These are phyloP conservation scores for Citrus unshiu DNA, from an alignment of 345 rosid genomes.

Conservation along the genomic window DNA sequence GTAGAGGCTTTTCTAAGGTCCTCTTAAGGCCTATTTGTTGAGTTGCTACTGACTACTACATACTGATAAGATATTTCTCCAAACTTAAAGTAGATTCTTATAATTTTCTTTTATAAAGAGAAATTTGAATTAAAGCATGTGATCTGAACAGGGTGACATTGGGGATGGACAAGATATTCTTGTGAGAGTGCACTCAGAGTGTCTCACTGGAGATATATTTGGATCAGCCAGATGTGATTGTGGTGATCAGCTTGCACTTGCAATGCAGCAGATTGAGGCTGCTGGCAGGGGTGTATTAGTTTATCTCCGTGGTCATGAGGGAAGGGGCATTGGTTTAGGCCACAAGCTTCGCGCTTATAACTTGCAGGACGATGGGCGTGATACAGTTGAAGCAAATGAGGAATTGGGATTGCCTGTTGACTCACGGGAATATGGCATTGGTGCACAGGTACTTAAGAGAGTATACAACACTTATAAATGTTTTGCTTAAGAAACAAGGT, in stretches of 20 bases:
- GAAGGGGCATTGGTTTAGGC: slow-evolving; percentile 80
- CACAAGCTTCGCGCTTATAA: slow-evolving; percentile 79
- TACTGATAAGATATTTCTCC: neutral
- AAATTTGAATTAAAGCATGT: neutral
- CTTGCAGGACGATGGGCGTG: slow-evolving; percentile 61
- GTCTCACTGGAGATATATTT: slow-evolving; percentile 93
- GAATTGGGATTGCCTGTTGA: slow-evolving; percentile 71
- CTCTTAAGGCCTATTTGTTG: neutral
- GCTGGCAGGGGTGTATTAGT: slow-evolving; percentile 75
- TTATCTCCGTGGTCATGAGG: slow-evolving; percentile 92
- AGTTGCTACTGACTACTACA: neutral
- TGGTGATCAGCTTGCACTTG: slow-evolving; percentile 70
- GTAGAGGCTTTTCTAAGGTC: neutral
- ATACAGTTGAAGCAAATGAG: slow-evolving; percentile 64
- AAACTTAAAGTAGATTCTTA: neutral
- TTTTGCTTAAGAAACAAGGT: neutral
- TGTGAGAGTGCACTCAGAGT: slow-evolving; percentile 91
- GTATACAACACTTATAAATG: neutral
- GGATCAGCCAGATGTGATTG: slow-evolving; percentile 83
- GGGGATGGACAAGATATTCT: slow-evolving; percentile 73
- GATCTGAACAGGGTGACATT: slow-evolving; percentile 55
- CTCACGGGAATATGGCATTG: slow-evolving; percentile 83
- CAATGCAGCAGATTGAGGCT: slow-evolving; percentile 84
- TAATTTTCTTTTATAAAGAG: neutral
- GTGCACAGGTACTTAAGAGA: slow-evolving; percentile 63